Percentiles rank a stretch among this genome's conserved stretches.
Evolutionary conservation across 495 filamentous ascomycete genomes (phyloP).

Genomic region (Entonaema liquescens): DNA sequence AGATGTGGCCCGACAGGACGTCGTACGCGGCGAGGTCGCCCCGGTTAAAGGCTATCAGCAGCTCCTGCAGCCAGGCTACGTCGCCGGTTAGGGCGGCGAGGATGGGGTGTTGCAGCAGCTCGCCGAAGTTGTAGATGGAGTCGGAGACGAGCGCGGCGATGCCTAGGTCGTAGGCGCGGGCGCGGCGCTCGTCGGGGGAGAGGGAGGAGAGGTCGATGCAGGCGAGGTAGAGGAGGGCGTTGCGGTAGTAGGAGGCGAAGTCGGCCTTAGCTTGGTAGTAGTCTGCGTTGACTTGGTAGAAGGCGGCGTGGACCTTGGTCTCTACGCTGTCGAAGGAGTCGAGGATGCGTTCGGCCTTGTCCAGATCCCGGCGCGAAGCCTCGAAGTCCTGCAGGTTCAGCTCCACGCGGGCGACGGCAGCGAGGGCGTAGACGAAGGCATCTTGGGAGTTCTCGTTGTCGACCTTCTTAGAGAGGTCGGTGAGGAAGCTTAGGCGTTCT

Average conservation of each 20-base stretch:
- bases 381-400: slow-evolving; percentile 77
- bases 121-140: slow-evolving; percentile 98
- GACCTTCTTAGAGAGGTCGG: slow-evolving; percentile 83
- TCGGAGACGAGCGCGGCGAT: slow-evolving; percentile 93
- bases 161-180: slow-evolving; percentile 88
- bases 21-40: slow-evolving; percentile 91
- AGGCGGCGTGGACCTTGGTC: slow-evolving; percentile 93
- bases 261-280: slow-evolving; percentile 94
- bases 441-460: slow-evolving; percentile 94
- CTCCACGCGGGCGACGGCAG: slow-evolving; percentile 89
- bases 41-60: slow-evolving; percentile 97
- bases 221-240: slow-evolving; percentile 96
- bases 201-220: slow-evolving; percentile 87
- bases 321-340: slow-evolving; percentile 96
- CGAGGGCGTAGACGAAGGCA: slow-evolving; percentile 92
- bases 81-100: slow-evolving; percentile 77
- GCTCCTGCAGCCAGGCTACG: slow-evolving; percentile 84
- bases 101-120: slow-evolving; percentile 96
- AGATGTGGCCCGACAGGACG: slow-evolving; percentile 77
- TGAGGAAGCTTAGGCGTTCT: slow-evolving; percentile 88
- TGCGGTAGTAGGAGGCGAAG: slow-evolving; percentile 95
- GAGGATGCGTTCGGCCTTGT: slow-evolving; percentile 84
- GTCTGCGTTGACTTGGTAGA: slow-evolving; percentile 94
- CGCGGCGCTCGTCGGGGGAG: slow-evolving; percentile 72
- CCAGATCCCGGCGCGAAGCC: slow-evolving; percentile 83